phyloP scores from a whole-genome alignment of 2,329 filamentous ascomycete species.

The Pseudogymnoascus sp. region DNA sequence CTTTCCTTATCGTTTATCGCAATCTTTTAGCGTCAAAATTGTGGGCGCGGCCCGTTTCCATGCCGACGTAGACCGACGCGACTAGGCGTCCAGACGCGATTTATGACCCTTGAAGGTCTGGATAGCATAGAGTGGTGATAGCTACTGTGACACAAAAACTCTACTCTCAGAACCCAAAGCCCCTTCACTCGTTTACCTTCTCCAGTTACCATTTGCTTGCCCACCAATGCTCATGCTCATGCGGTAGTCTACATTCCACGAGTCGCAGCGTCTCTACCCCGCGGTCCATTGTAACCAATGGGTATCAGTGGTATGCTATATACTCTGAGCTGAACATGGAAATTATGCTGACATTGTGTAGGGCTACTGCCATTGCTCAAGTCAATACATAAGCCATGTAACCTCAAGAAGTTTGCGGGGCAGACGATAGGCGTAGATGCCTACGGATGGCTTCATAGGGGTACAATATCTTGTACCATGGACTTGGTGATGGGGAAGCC shows the following conservation, averaged over 20 bases:
- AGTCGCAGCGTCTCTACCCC: constrained; percentile 16
- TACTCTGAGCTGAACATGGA: not conserved
- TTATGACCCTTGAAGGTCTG: not conserved
- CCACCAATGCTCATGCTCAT: constrained; percentile 9
- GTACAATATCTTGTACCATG: constrained; percentile 80
- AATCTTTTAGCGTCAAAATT: constrained; percentile 19
- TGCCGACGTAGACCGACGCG: constrained; percentile 10
- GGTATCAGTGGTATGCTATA: constrained; percentile 22
- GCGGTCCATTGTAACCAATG: constrained; percentile 20
- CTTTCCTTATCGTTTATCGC: constrained; percentile 11
- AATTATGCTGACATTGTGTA: constrained; percentile 31
- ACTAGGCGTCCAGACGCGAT: not conserved
- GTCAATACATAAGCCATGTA: constrained; percentile 85
- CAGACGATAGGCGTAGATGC: constrained; percentile 91
- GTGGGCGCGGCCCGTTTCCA: constrained; percentile 14
- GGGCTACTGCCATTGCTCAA: constrained; percentile 87
- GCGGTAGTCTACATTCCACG: constrained; percentile 8
- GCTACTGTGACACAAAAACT: not conserved
- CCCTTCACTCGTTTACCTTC: not conserved
- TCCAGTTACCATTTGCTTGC: not conserved
- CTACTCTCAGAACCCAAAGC: not conserved
- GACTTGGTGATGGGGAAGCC: constrained; percentile 84
- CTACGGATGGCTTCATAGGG: constrained; percentile 97
- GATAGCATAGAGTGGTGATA: not conserved
- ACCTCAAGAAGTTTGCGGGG: constrained; percentile 78